phyloP scores from a whole-genome alignment of 1,284 basidiomycete species.

The Veloporphyrellus conicus region DNA sequence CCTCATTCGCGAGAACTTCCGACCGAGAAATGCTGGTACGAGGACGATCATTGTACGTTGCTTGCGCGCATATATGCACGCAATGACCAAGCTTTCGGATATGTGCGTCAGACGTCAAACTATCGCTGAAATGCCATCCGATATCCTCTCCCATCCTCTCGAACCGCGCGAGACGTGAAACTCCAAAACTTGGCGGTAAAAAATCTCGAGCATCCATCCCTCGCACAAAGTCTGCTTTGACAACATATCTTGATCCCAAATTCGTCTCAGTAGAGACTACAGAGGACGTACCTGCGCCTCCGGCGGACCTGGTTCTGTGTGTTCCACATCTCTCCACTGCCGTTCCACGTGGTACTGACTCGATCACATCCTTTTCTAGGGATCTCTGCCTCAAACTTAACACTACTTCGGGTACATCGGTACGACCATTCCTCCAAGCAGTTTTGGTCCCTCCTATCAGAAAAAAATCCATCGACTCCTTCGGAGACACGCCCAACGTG shows the following conservation, averaged over 20 bases:
- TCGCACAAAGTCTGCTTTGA: slow-evolving; percentile 22
- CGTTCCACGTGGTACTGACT: neutral
- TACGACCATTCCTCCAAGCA: slow-evolving; percentile 26
- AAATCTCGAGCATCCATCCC: slow-evolving; percentile 25
- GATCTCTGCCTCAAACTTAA: slow-evolving; percentile 35
- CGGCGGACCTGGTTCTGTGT: slow-evolving; percentile 34
- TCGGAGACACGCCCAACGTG: slow-evolving; percentile 15
- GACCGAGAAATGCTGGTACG: slow-evolving; percentile 35
- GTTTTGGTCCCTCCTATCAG: slow-evolving; percentile 2
- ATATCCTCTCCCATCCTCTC: slow-evolving; percentile 42
- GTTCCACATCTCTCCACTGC: slow-evolving; percentile 11
- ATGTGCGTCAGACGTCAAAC: slow-evolving; percentile 20
- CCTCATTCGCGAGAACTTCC: slow-evolving; percentile 24
- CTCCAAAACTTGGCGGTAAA: slow-evolving; percentile 32
- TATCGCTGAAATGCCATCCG: slow-evolving; percentile 29
- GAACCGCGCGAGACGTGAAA: slow-evolving; percentile 35
- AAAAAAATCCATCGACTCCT: neutral
- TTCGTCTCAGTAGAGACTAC: slow-evolving; percentile 22
- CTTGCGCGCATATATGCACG: slow-evolving; percentile 10
- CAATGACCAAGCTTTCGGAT: slow-evolving; percentile 18
- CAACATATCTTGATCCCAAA: slow-evolving; percentile 13
- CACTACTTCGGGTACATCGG: slow-evolving; percentile 18
- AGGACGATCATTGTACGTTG: slow-evolving; percentile 33
- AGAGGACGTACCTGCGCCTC: slow-evolving; percentile 21
- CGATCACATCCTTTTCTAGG: slow-evolving; percentile 22